Conservation (phyloP, 2,329 filamentous ascomycete genomes). For the Zymoseptoria brevis region DNA sequence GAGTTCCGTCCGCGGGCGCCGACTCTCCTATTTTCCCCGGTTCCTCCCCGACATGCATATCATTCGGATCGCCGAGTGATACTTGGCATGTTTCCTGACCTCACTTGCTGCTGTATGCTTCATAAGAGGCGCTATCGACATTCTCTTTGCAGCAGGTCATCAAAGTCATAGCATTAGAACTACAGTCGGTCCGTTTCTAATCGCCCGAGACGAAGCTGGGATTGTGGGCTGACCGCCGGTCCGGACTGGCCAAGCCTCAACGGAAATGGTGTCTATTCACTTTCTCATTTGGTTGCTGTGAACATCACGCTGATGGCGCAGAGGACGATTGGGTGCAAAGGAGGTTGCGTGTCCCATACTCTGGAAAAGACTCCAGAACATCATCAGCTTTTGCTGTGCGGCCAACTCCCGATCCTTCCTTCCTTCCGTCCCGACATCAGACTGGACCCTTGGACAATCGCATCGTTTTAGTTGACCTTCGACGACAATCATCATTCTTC, state of each 20-base stretch:
- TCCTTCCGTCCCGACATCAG: too few relatives aligned
- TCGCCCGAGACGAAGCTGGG: conserved; percentile 8
- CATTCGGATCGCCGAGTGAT: conserved; percentile 3
- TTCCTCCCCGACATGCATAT: conserved; percentile 3
- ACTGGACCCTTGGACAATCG: too few relatives aligned
- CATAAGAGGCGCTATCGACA: not conserved
- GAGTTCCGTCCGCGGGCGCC: not conserved
- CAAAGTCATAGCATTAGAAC: not conserved
- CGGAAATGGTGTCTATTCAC: not conserved
- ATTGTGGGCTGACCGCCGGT: conserved; percentile 7
- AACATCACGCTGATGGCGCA: not conserved
- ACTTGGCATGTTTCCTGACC: conserved; percentile 5
- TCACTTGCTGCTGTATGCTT: conserved; percentile 6
- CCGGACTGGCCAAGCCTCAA: conserved; percentile 9
- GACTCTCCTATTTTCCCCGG: not conserved
- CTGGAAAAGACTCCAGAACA: too few relatives aligned
- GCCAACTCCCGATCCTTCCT: too few relatives aligned
- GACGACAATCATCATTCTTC: too few relatives aligned
- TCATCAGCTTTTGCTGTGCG: too few relatives aligned
- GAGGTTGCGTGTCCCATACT: too few relatives aligned
- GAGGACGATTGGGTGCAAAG: too few relatives aligned
- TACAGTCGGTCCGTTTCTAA: conserved; percentile 13
- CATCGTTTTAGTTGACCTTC: too few relatives aligned
- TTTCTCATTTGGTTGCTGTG: not conserved
- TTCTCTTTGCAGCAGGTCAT: not conserved